Evolutionary conservation across 305 asterid genomes (phyloP).

Genomic region (Stenogyne calaminthoides): DNA sequence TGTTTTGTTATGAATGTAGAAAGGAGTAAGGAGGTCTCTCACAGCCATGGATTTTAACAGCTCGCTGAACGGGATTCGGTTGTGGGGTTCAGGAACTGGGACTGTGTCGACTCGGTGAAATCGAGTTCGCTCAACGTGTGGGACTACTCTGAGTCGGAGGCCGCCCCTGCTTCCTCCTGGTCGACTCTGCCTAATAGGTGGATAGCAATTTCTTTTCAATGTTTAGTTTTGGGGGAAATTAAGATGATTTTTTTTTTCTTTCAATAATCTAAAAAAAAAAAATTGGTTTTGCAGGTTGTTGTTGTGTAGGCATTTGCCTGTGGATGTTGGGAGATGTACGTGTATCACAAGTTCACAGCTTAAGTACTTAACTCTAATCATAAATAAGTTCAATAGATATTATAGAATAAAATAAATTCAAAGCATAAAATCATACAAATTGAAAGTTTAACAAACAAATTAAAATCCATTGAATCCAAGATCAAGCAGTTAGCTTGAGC

Average conservation of each 20-base stretch:
- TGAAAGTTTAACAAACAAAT: no score
- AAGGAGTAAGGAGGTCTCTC: constrained; percentile 36
- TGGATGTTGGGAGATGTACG: constrained; percentile 87
- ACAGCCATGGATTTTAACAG: constrained; percentile 39
- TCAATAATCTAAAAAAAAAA: no score
- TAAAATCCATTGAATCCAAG: no score
- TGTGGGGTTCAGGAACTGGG: constrained; percentile 50
- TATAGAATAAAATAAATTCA: no score
- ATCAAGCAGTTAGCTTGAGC: no score
- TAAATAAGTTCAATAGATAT: no score
- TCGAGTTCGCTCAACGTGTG: constrained; percentile 60
- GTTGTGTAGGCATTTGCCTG: constrained; percentile 84
- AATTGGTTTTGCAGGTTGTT: constrained; percentile 51
- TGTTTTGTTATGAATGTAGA: constrained; percentile 34
- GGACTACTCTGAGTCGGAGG: constrained; percentile 86
- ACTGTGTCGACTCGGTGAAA: constrained; percentile 42
- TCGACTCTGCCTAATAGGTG: constrained; percentile 86
- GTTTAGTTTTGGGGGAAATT: not conserved
- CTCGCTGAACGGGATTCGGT: constrained; percentile 42
- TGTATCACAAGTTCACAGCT: no score
- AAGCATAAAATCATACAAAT: no score
- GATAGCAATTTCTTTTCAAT: not conserved
- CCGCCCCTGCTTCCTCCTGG: constrained; percentile 97
- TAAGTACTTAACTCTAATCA: no score
- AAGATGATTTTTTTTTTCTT: not conserved